These are phyloP conservation scores for Dryas integrifolia DNA, from an alignment of 331 rosid genomes.

Conservation along the genomic window DNA sequence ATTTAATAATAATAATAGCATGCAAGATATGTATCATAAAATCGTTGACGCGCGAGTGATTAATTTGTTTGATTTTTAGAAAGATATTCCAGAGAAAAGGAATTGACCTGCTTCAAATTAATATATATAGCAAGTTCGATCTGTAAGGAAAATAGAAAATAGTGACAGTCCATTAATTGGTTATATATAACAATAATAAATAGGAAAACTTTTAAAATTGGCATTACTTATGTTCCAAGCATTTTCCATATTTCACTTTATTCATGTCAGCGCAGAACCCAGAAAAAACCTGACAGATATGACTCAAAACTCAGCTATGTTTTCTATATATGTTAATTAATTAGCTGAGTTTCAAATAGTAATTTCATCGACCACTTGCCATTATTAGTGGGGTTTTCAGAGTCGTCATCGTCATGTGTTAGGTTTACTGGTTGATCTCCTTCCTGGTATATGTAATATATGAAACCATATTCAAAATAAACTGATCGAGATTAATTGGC, in stretches of 20 bases:
- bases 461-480: conserved; percentile 1
- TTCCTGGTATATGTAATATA: neutral
- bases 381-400: neutral
- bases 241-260: neutral
- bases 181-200: neutral
- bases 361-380: neutral
- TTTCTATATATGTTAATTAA: neutral
- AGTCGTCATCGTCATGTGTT: conserved; percentile 8
- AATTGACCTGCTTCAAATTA: conserved; percentile 1
- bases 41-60: neutral
- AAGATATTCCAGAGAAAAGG: neutral
- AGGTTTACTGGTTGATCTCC: conserved; percentile 23
- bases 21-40: neutral
- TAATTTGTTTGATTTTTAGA: conserved; percentile 1
- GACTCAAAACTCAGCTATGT: neutral
- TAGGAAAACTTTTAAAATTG: neutral
- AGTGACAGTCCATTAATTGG: neutral
- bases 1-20: neutral
- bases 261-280: neutral
- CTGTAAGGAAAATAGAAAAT: neutral
- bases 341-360: no score
- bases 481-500: conserved; percentile 5
- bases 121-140: neutral
- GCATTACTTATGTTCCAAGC: neutral
- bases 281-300: neutral